Conservation (phyloP, 1,284 basidiomycete genomes). For the Ceratobasidium sp. region DNA sequence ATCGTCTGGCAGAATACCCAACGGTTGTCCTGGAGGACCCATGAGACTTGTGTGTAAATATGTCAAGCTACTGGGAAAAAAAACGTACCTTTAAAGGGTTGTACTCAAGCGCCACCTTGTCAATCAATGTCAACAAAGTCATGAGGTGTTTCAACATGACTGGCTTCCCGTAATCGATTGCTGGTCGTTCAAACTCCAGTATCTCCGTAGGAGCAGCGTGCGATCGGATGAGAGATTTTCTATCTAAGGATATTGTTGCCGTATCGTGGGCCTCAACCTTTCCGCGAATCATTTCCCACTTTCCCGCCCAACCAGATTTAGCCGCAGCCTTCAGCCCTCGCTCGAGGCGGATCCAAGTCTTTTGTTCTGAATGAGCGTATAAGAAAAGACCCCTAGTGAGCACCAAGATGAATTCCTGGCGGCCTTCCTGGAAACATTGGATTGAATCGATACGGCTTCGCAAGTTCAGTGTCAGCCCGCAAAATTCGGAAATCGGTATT, state of each 20-base stretch:
- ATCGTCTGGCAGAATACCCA: constrained; percentile 11
- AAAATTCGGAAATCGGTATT: neutral
- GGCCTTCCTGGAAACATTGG: neutral
- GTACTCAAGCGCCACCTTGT: neutral
- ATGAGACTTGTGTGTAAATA: neutral
- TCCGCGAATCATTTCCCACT: neutral
- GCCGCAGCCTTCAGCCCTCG: neutral
- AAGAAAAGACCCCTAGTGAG: neutral
- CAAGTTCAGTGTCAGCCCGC: neutral
- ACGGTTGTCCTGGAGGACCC: neutral
- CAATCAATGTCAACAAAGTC: neutral
- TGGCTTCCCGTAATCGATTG: too few relatives aligned
- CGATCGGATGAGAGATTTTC: neutral
- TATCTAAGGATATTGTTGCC: neutral
- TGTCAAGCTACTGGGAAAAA: neutral
- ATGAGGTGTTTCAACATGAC: neutral
- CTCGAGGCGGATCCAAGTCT: neutral
- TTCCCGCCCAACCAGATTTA: neutral
- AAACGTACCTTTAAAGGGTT: neutral
- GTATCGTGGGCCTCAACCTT: neutral
- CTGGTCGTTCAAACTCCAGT: neutral
- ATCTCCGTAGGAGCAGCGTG: neutral
- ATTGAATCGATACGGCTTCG: neutral
- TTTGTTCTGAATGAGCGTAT: neutral
- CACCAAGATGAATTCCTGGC: constrained; percentile 1